phyloP scores from a whole-genome alignment of 805 yeast genomes.

The Candida manassasensis region DNA sequence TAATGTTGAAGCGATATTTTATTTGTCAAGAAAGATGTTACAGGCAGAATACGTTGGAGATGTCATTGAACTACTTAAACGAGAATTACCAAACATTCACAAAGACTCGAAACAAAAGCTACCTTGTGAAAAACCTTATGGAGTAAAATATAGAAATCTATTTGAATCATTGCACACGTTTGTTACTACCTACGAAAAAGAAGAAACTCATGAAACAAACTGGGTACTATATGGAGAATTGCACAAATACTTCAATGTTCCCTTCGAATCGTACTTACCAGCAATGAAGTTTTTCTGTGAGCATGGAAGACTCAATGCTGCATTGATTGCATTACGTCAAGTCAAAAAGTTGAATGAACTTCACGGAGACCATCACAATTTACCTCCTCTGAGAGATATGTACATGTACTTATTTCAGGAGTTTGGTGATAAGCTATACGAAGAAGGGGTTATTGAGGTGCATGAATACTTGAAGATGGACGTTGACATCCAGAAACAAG shows the following conservation, averaged over 20 bases:
- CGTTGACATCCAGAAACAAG: conserved; percentile 42
- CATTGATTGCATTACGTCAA: conserved; percentile 57
- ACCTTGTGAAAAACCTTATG: conserved; percentile 21
- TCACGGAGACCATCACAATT: conserved; percentile 31
- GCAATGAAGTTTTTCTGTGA: conserved; percentile 54
- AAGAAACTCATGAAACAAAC: conserved; percentile 41
- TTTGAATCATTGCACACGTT: conserved; percentile 27
- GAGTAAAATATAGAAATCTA: conserved; percentile 21
- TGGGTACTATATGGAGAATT: conserved; percentile 57
- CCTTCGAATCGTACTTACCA: conserved; percentile 55
- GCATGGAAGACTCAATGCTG: conserved; percentile 53
- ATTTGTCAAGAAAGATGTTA: conserved; percentile 25
- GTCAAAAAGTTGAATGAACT: conserved; percentile 52
- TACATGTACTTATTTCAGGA: conserved; percentile 56
- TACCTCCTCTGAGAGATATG: conserved; percentile 43
- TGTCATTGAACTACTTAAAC: conserved; percentile 34
- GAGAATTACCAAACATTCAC: conserved; percentile 35
- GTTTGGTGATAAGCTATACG: conserved; percentile 56
- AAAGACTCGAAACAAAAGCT: conserved; percentile 24
- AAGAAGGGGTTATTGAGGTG: conserved; percentile 60
- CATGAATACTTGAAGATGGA: conserved; percentile 66
- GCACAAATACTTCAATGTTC: conserved; percentile 51
- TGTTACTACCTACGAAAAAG: conserved; percentile 26
- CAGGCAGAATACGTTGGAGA: conserved; percentile 36
- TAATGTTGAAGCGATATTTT: conserved; percentile 25